Evolutionary conservation across 768 basidiomycete species (phyloP), one percentile per base, ranked within the genome.

Genomic region (Clavulina sp.): DNA sequence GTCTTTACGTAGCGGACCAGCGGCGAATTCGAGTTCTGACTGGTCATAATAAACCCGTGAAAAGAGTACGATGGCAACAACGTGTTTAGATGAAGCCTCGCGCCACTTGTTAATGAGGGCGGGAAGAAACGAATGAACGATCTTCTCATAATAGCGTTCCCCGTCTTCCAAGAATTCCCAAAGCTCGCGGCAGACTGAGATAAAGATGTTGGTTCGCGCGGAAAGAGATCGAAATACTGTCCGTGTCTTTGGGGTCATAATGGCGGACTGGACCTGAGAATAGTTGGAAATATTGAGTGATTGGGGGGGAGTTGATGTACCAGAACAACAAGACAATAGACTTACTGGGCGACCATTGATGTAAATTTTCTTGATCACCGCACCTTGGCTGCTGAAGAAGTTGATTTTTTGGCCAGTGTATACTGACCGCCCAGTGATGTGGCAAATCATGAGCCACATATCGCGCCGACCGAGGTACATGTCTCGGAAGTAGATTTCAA

Each of bases 101-200:
- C 74, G 70, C 91, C 91, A 97, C 56, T 79, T 81, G 7, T 73
- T 64, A 59, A 96, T 91, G 3, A 97, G 73, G 13, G 83, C 75
- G 1, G 93, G 91, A 5, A 99, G 76, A 68, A 96, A 96, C 2
- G 91, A 87, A 62, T 96, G 91, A 2, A 93, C 83, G n/a, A 93
- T 84, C 68, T 97, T 97, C 63, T 97, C 95, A 61, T 87, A 83
- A 65, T 83, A 89, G 4, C 92, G 77, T 63, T 95, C 91, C 23
- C 95, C 95, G 55, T 97, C 95, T 32, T 86, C 89, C 23, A 91
- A 76, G 61, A 97, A 97, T 60, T 95, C 86, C 87, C 88, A 97
- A 51, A 95, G 76, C 62, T 97, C 95, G 46, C 81, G 77, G 63
- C 89, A 93, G 16, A 99, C 84, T 70, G 96, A 92, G 46, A 99